A percentile compares a stretch with the other conserved stretches of the same genome.
Evolutionary conservation across 768 basidiomycete genomes (phyloP).

Genomic region (Amanita rimosa): DNA sequence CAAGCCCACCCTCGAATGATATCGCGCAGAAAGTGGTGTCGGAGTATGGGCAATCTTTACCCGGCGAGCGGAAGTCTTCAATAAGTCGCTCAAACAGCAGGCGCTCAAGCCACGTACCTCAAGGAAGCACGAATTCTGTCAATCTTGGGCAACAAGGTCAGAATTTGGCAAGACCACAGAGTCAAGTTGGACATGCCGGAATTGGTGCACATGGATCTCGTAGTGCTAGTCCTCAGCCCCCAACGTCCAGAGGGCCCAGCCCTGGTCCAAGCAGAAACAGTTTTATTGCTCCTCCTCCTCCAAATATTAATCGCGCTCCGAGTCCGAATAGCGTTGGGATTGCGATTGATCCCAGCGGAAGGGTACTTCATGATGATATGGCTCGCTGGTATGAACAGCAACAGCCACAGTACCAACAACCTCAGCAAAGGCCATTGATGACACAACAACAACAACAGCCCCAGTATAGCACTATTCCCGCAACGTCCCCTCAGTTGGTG

Average conservation of each 20-base stretch:
- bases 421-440: background rate
- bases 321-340: slow-evolving; percentile 80
- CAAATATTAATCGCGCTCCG: slow-evolving; percentile 37
- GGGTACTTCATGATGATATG: slow-evolving; percentile 75
- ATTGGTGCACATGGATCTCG: slow-evolving; percentile 68
- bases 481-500: background rate
- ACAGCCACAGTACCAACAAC: slow-evolving; percentile 16
- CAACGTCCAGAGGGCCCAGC: slow-evolving; percentile 38
- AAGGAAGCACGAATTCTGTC: slow-evolving; percentile 14
- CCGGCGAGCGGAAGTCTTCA: slow-evolving; percentile 60
- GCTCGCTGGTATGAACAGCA: slow-evolving; percentile 45
- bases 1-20: slow-evolving; percentile 31
- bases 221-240: slow-evolving; percentile 52
- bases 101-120: slow-evolving; percentile 23
- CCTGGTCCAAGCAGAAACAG: slow-evolving; percentile 32
- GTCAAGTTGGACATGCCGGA: slow-evolving; percentile 63
- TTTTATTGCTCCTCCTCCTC: slow-evolving; percentile 24
- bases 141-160: slow-evolving; percentile 19
- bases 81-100: slow-evolving; percentile 44
- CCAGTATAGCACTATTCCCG: slow-evolving; percentile 4
- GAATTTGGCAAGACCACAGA: slow-evolving; percentile 39
- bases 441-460: slow-evolving; percentile 4
- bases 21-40: slow-evolving; percentile 63
- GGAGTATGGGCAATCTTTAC: slow-evolving; percentile 77
- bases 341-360: slow-evolving; percentile 66